Evolutionary conservation across 495 filamentous ascomycete genomes (phyloP), one percentile per base, ranked within the genome.

Genomic region (Xanthoparmelia taractica): DNA sequence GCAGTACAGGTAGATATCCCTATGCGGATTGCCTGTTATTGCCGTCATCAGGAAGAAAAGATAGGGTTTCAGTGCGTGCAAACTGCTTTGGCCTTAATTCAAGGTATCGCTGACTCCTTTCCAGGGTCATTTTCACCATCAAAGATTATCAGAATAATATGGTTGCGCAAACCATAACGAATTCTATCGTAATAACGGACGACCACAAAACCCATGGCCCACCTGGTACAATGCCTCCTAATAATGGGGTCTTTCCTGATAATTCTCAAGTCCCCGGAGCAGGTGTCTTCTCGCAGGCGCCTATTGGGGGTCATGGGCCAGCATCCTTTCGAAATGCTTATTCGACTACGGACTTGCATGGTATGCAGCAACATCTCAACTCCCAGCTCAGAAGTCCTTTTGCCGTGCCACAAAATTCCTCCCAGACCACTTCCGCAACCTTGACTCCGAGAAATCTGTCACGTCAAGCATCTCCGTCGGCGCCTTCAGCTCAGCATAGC

Each of bases 21-120:
- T 8, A 96, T 97, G 91, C 84, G 93, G n/a, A 96, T 97, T 68
- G 90, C 92, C 7, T 97, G 93, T 73, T 97, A 97, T 74, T 96
- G 93, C 73, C 85, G 93, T 5, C 93, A 97, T 71, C 93, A 97
- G 63, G 81, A 84, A 43, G 93, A 97, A 74, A 96, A 96, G 71
- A 75, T 86, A 60, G 93, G 93, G 4, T 97, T 96, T 68, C 88
- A 90, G 77, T 82, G 72, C 63, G 79, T 73, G 27, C 36, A 20
- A 40, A 57, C 33, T 38, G 41, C 48, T 48, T 55, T 29, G 58
- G 27, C 37, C 38, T 59, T 59, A 37, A 45, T 29, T 63, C 55
- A 62, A 58, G 65, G 63, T 25, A 58, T 67, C 56, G 37, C 66
- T 57, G 25, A 57, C 59, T 29, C 54, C 55, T 31, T 40, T 54